Evolutionary conservation across 73 alveolate genomes (phyloP), one percentile per base, ranked within the genome.

Genomic region (Blepharisma japonicum): DNA sequence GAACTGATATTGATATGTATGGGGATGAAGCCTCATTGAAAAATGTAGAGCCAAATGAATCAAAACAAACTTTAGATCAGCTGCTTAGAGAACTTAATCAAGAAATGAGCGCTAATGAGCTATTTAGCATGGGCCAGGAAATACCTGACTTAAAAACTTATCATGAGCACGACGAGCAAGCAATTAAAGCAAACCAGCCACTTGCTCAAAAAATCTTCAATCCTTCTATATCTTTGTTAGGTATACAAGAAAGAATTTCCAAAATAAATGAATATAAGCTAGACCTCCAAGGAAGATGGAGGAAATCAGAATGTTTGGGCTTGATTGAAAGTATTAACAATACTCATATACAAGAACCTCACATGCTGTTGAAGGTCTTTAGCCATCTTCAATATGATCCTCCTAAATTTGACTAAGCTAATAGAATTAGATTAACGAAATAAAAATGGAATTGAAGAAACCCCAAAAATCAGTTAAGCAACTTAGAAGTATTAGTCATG

Each of bases 371-470:
- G 14, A 61, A 61, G 23, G 74, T 61, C 0, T 61, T 8, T n/a
- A 61, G 23, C n/a, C 74, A 61, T 25, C 74, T 14, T 61, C 14
- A 39, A 25, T 61, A 61, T 61, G 74, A 25, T 20, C 74, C 74
- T 8, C 50, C 74, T n/a, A 25, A 20, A 61, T 61, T 61, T 25
- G 47, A 61, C 14, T 61, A 61, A 32, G 42, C 42, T 32, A 32
- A 32, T 32, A 32, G 42, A 32, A 3, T 32, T 32, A 32, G 42
- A 32, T 32, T 32, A 32, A 32, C 42, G 42, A 32, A 32, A 32
- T 32, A 32, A 32, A 32, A 32, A 32, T 32, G 42, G 42, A 32
- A 32, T 32, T 32, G 42, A 32, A 32, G 42, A 32, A 32, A 32
- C 42, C 42, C 42, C 42, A 32, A 32, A 32, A 32, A 32, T 32